Base-by-base conservation (phyloP, 1,139 yeast genomes). In the Sugiyamaella novakii region DNA sequence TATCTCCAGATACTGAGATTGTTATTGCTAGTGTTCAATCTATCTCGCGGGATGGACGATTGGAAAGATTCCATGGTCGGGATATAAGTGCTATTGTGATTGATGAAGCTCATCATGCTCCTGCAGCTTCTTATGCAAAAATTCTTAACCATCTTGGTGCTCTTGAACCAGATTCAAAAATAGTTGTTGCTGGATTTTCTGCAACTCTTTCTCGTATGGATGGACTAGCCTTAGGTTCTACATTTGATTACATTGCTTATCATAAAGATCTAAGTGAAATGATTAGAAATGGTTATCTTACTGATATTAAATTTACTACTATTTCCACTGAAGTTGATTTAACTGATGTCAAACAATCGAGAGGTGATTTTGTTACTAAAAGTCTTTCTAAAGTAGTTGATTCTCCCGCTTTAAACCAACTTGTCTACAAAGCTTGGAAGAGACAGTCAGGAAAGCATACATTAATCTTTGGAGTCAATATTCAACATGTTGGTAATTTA, bases 81-180 rank as follows among this genome's bases (percentile, higher is more conserved):
- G 77, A 79, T 14, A 84, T 78, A 68, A 85, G 87, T 60, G 73
- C 89, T 27, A 79, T 92, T 19, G 82, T 91, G 18, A 74, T 91
- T 1, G 98, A 91, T 66, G 98, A 91, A 64, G 95, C 96, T 43
- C 98, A 91, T 61, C 98, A 91, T 68, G 84, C 96, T 0, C 85
- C 87, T 0, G 92, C 96, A 0, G 61, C 67, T 11, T 75, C 91
- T 0, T 92, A 92, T 73, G 40, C 69, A 12, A 74, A 75, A 36
- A 74, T 89, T 1, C 66, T 88, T 47, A 64, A 72, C 3, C 75
- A 86, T 47, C 69, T 91, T 60, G 71, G 74, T 0, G 86, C 87
- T 2, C 62, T 61, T 17, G 61, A 64, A 1, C 52, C 71, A 0
- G 64, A 71, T 0, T 73, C 80, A 52, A 67, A 68, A 1, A 71